These are phyloP conservation scores for Neurospora sp. DNA, from an alignment of 495 filamentous ascomycete species.

Conservation along the genomic window DNA sequence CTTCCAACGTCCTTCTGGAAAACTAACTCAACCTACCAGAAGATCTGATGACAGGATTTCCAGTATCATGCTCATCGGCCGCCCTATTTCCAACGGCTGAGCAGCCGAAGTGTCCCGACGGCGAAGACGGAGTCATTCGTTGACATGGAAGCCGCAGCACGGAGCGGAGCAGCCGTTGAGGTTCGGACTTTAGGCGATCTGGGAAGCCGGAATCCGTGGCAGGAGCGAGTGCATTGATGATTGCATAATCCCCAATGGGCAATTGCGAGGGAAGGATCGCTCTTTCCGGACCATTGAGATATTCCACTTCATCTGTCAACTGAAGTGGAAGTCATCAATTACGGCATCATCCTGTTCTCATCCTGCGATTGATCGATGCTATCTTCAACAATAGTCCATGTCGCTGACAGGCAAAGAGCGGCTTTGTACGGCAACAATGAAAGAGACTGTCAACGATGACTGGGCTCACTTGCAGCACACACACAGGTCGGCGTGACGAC, in stretches of 20 bases:
- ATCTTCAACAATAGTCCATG: neutral
- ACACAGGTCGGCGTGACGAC: neutral
- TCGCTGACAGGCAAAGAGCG: neutral
- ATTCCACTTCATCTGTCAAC: neutral
- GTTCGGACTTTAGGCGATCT: neutral
- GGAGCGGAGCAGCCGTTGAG: neutral
- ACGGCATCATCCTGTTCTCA: neutral
- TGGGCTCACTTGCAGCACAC: neutral
- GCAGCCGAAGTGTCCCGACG: neutral
- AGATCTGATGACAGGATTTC: neutral
- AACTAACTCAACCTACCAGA: neutral
- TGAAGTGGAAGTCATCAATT: too few species aligned
- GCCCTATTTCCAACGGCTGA: neutral
- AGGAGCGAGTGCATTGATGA: neutral
- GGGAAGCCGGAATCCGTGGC: neutral
- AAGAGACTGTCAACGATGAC: neutral
- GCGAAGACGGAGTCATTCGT: neutral
- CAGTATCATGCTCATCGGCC: neutral
- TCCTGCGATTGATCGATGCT: neutral
- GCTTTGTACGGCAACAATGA: neutral
- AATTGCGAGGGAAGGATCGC: neutral
- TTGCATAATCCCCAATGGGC: neutral
- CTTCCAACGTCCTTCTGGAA: neutral
- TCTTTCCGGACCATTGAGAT: neutral
- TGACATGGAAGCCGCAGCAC: neutral